Conservation (phyloP, 1,139 yeast species). For the Magnusiomyces ingens region DNA sequence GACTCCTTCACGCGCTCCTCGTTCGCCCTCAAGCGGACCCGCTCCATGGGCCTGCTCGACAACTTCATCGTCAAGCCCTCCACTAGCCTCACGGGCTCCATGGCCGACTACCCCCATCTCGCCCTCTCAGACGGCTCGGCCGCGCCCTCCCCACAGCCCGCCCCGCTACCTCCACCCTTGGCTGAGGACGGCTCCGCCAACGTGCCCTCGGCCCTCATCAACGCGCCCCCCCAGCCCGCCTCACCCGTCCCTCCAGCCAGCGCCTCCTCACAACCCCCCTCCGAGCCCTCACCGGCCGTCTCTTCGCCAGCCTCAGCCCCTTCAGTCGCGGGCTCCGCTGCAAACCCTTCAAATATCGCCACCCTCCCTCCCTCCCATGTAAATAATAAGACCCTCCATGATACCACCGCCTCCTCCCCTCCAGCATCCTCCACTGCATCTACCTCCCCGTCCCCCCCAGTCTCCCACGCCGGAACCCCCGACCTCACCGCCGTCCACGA, state of each 20-base stretch:
- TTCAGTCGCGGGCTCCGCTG: too few relatives aligned
- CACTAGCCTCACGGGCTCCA: slow-evolving; percentile 26
- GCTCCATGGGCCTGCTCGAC: slow-evolving; percentile 76
- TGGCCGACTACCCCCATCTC: slow-evolving; percentile 30
- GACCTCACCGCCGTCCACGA: slow-evolving; percentile 47
- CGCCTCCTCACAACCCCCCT: neutral
- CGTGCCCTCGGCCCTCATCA: neutral
- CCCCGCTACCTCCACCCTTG: too few relatives aligned
- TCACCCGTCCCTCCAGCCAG: neutral
- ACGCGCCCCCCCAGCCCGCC: neutral
- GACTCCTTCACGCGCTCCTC: slow-evolving; percentile 66
- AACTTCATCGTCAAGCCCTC: slow-evolving; percentile 45
- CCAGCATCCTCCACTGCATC: slow-evolving; percentile 8
- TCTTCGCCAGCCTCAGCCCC: too few relatives aligned
- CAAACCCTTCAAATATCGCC: neutral
- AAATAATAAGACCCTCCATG: neutral
- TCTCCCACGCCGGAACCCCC: slow-evolving; percentile 26
- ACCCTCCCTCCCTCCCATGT: neutral
- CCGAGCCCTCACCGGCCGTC: neutral
- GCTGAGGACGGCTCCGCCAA: too few relatives aligned
- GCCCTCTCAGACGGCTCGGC: neutral
- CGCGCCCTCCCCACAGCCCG: too few relatives aligned
- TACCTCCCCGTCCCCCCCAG: slow-evolving; percentile 10
- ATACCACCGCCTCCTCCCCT: neutral
- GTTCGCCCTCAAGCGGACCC: slow-evolving; percentile 72